Evolutionary conservation across 805 yeast species (phyloP).

Genomic region (Sugiyamaella marilandica): DNA sequence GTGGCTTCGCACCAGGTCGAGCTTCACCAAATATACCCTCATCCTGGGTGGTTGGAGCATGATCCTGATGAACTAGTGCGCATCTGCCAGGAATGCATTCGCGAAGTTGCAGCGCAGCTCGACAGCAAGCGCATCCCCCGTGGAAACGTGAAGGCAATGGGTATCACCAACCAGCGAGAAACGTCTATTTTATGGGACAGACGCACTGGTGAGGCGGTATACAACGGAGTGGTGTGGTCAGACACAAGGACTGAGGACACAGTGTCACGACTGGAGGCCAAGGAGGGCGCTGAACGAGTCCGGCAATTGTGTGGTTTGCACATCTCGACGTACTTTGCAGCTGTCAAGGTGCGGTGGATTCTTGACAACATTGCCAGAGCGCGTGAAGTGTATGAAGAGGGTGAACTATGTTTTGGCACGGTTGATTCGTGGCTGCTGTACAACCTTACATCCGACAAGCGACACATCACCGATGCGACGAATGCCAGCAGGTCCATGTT

Average conservation of each 20-base stretch:
- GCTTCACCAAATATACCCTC: slow-evolving; percentile 47
- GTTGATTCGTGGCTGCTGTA: slow-evolving; percentile 92
- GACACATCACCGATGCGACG: slow-evolving; percentile 79
- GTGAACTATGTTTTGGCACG: slow-evolving; percentile 86
- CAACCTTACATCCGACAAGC: slow-evolving; percentile 65
- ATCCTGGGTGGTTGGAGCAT: slow-evolving; percentile 79
- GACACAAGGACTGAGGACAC: slow-evolving; percentile 80
- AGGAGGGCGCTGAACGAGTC: slow-evolving; percentile 53
- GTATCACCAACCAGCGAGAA: slow-evolving; percentile 94
- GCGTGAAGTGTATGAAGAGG: slow-evolving; percentile 62
- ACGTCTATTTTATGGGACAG: slow-evolving; percentile 83
- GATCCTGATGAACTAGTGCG: slow-evolving; percentile 78
- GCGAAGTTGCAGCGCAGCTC: slow-evolving; percentile 32
- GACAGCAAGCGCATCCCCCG: slow-evolving; percentile 27
- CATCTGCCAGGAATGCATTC: slow-evolving; percentile 72
- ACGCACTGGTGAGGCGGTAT: slow-evolving; percentile 73
- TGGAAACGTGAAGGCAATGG: slow-evolving; percentile 62
- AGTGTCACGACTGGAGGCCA: slow-evolving; percentile 56
- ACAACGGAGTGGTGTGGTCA: slow-evolving; percentile 93
- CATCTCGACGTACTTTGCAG: slow-evolving; percentile 85
- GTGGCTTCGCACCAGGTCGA: slow-evolving; percentile 88
- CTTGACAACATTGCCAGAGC: slow-evolving; percentile 71
- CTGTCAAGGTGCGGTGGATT: slow-evolving; percentile 85
- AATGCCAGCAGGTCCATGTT: slow-evolving; percentile 90
- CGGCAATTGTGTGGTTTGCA: slow-evolving; percentile 77